Evolutionary conservation across 257 asterid species (phyloP), one percentile per base, ranked within the genome.

Genomic region (Parsonsia alboflavescens): DNA sequence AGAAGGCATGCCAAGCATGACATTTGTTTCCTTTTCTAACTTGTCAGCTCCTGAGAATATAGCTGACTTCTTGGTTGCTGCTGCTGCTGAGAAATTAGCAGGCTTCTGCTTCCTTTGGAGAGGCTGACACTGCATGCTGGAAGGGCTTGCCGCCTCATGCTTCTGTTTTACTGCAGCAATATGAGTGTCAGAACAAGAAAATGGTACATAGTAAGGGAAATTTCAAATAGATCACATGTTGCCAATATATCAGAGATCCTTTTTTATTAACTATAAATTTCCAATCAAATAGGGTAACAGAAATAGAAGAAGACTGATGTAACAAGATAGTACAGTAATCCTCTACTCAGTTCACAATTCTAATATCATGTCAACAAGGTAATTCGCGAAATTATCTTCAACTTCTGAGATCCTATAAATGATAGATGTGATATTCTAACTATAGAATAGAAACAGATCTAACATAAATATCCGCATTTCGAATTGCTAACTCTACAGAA

Each of bases 1-100:
- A 5, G 70, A 81, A 0, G 97, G 97, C 96, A 93, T 91, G 26
- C 88, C 88, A 1, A 75, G 69, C 90, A 85, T 82, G 13, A 79
- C 57, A 71, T 71, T 80, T 4, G 78, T 56, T 39, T 71, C 74
- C 57, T 77, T 76, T 41, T 68, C 68, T 2, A 71, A 82, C 50
- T 53, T 58, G 10, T 30, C 59, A 36, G 76, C 68, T 70, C 72
- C 74, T 42, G 42, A 22, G 41, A 26, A 24, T 2, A 74, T 73
- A 4, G 77, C 42, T 33, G 69, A 77, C 57, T 68, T 76, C 70
- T 68, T 79, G 1, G 15, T 68, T 17, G 80, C 39, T 8, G 79
- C 39, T 8, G 79, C 19, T 69, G 67, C 68, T 13, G 83, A 30
- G 26, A 21, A 4, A 4, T 9, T 46, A 3, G n/a, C 50, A 21